Percentiles rank a stretch among this genome's conserved stretches.
Conservation (phyloP, 768 basidiomycete genomes). For the Lactifluus subvellereus region DNA sequence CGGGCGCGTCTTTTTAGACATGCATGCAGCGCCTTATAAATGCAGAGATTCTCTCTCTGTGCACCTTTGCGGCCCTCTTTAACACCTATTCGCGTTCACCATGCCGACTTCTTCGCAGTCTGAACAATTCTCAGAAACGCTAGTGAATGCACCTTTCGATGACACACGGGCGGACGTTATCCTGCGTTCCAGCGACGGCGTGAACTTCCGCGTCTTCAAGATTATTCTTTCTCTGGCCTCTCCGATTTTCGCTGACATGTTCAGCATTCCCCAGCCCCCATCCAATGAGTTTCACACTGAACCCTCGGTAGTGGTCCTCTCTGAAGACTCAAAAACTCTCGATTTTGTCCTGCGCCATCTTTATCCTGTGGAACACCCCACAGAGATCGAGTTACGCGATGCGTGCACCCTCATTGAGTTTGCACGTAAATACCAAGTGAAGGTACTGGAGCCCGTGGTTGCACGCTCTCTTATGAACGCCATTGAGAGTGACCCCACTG, state of each 20-base stretch:
- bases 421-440: constrained; percentile 17
- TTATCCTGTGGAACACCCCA: constrained; percentile 4
- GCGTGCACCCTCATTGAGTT: constrained; percentile 10
- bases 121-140: not conserved
- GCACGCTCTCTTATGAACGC: not conserved
- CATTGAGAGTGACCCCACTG: constrained; percentile 12
- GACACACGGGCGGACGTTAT: constrained; percentile 5
- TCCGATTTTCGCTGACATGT: constrained; percentile 14
- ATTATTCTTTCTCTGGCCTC: constrained; percentile 14
- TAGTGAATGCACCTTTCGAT: constrained; percentile 10
- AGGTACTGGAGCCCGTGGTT: not conserved
- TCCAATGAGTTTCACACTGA: not conserved
- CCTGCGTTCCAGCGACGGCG: constrained; percentile 6
- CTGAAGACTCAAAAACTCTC: constrained; percentile 11
- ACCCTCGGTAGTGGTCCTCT: not conserved
- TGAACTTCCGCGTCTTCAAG: constrained; percentile 17
- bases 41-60: too few relatives aligned
- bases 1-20: too few relatives aligned
- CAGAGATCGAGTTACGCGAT: not conserved
- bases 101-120: too few relatives aligned
- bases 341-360: constrained; percentile 13
- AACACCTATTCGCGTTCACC: too few relatives aligned
- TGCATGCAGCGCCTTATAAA: too few relatives aligned
- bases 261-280: constrained; percentile 4
- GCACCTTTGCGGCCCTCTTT: too few relatives aligned